These are phyloP conservation scores for Talaromyces sp. DNA, from an alignment of 2,329 filamentous ascomycete genomes.

Conservation along the genomic window DNA sequence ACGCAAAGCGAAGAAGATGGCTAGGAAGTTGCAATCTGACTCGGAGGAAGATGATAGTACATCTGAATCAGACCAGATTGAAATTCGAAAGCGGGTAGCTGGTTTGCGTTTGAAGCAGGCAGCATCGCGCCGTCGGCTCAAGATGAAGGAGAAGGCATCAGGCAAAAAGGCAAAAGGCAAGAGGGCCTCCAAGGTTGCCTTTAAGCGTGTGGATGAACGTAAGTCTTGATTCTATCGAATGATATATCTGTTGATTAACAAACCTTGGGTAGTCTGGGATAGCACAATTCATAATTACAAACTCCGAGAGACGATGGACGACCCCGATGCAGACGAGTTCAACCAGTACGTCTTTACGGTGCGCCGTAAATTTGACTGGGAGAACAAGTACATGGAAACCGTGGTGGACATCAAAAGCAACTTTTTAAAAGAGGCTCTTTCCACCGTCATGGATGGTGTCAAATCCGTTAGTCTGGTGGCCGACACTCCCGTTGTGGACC, in stretches of 20 bases:
- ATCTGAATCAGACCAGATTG: slow-evolving; percentile 23
- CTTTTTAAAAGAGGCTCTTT: slow-evolving; percentile 64
- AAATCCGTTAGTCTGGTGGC: slow-evolving; percentile 77
- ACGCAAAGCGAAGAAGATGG: slow-evolving; percentile 32
- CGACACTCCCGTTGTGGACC: slow-evolving; percentile 68
- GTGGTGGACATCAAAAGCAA: slow-evolving; percentile 84
- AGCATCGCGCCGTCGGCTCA: slow-evolving; percentile 16
- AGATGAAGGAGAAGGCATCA: slow-evolving; percentile 12
- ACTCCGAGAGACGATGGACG: slow-evolving; percentile 61
- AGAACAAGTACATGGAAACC: slow-evolving; percentile 72
- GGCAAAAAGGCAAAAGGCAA: slow-evolving; percentile 37
- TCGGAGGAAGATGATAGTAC: slow-evolving; percentile 30
- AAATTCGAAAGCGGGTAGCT: slow-evolving; percentile 19
- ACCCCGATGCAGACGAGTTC: slow-evolving; percentile 62
- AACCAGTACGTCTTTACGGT: slow-evolving; percentile 81
- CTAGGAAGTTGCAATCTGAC: slow-evolving; percentile 25
- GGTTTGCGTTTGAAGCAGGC: slow-evolving; percentile 18
- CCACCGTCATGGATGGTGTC: slow-evolving; percentile 68
- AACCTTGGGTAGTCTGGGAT: slow-evolving; percentile 41
- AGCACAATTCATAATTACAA: slow-evolving; percentile 61
- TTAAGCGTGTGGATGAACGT: slow-evolving; percentile 63
- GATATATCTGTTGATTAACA: neutral
- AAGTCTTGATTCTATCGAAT: slow-evolving; percentile 11
- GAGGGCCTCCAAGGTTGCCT: slow-evolving; percentile 57
- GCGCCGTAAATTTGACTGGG: slow-evolving; percentile 75